A percentile compares a stretch with the other conserved stretches of the same genome.
phyloP scores from a whole-genome alignment of 306 rosid species.

The Quercus ilex region DNA sequence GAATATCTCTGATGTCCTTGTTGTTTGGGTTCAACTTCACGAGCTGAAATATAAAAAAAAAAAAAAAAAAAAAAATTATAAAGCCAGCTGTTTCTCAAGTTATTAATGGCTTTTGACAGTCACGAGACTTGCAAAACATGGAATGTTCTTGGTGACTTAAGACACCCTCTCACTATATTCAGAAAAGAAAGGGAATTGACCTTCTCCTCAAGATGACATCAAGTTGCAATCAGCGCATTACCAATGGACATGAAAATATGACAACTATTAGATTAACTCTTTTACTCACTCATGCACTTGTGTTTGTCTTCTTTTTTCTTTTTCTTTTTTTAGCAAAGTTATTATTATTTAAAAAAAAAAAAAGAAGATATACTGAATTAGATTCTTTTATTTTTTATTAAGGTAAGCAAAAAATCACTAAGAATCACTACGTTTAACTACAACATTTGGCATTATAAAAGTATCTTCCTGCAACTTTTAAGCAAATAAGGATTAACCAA shows the following conservation, averaged over 20 bases:
- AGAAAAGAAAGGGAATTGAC: background rate
- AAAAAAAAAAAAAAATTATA: slow-evolving; percentile 7
- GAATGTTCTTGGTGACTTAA: background rate
- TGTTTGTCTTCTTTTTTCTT: background rate
- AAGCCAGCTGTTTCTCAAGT: background rate
- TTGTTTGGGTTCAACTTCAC: slow-evolving; percentile 60
- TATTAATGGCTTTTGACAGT: background rate
- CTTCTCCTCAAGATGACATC: background rate
- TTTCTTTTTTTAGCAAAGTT: background rate
- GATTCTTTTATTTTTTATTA: background rate
- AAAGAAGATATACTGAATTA: background rate
- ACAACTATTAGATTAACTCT: no score
- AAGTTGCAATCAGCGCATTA: background rate
- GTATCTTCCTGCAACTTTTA: background rate
- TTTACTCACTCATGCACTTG: background rate
- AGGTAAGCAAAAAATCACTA: no score
- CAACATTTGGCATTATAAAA: background rate
- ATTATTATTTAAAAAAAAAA: background rate
- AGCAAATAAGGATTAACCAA: background rate
- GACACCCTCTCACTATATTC: background rate
- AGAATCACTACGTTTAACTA: background rate
- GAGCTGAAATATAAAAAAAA: slow-evolving; percentile 44
- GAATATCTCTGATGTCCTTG: slow-evolving; percentile 81
- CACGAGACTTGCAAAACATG: background rate
- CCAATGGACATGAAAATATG: background rate